Evolutionary conservation across 1,139 yeast genomes (phyloP), one percentile per base, ranked within the genome.

Genomic region (Eremothecium sinecaudum): DNA sequence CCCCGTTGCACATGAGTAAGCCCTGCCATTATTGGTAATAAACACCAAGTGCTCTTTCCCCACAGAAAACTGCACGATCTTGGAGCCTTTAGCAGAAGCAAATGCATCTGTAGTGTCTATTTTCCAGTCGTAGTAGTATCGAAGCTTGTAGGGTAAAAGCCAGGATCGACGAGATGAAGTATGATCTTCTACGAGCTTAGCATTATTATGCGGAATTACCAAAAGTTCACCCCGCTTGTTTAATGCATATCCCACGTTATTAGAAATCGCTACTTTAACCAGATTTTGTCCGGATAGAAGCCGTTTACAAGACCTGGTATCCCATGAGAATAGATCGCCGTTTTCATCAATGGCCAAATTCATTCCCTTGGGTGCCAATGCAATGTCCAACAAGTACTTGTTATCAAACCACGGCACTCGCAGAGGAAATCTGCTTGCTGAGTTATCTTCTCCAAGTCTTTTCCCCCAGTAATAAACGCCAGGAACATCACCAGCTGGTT

Each of bases 251-350:
- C 81, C 63, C 16, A 54, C 64, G 13, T 73, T 70, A 34, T 67
- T 69, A 4, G 86, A 71, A 15, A 77, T 58, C 35, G 63, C 61
- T 10, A 72, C 74, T 36, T 61, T 52, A 2, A 37, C 42, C 18
- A 77, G 50, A 10, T 69, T 63, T 41, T 68, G 64, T 11, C 75
- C 77, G 24, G 62, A 34, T 21, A 55, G 34, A 6, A 53, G 15
- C 3, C 32, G 12, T 59, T 35, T 63, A 44, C 41, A 28, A 10
- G 18, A 15, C 2, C 34, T 31, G 5, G 32, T 48, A 26, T 73
- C 71, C 79, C 86, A 81, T 51, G 79, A 82, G 39, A 73, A 76
- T 15, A 83, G 67, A 47, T 78, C 72, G n/a, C 97, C 97, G 17
- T 70, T 69, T 1, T 69, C 69, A 40, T 78, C 71, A 15, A 76